Evolutionary conservation across 805 yeast species (phyloP).

Genomic region (Ogataea pignaliae): DNA sequence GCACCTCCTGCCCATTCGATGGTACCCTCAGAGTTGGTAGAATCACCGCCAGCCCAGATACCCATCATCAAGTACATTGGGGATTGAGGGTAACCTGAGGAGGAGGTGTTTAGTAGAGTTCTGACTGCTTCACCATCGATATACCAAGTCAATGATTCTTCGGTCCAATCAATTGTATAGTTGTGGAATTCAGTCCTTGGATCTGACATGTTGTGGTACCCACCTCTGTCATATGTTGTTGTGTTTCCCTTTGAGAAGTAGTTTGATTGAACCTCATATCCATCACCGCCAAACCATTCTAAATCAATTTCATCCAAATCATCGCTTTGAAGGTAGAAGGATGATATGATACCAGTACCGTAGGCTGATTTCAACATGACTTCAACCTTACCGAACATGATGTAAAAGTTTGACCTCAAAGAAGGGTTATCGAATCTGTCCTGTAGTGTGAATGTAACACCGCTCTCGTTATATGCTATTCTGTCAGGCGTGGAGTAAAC

Average conservation of each 20-base stretch:
- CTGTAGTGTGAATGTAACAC: constrained; percentile 57
- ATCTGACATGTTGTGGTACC: constrained; percentile 51
- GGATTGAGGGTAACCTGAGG: constrained; percentile 83
- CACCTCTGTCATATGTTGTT: constrained; percentile 76
- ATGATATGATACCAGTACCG: constrained; percentile 77
- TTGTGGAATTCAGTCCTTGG: constrained; percentile 65
- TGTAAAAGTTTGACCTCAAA: constrained; percentile 69
- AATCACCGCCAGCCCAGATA: constrained; percentile 82
- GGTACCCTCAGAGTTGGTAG: constrained; percentile 59
- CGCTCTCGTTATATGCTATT: constrained; percentile 46
- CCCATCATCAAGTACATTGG: constrained; percentile 76
- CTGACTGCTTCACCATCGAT: constrained; percentile 69
- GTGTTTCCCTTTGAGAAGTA: constrained; percentile 80
- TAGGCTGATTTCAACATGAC: constrained; percentile 65
- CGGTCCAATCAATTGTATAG: constrained; percentile 82
- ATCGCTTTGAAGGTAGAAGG: constrained; percentile 76
- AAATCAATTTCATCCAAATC: constrained; percentile 87
- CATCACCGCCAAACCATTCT: constrained; percentile 84
- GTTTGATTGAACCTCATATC: constrained; percentile 68
- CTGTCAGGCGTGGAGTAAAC: constrained; percentile 40
- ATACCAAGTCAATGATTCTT: constrained; percentile 61
- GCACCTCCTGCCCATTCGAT: constrained; percentile 81
- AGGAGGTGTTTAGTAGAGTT: constrained; percentile 47
- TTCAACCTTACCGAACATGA: constrained; percentile 86
- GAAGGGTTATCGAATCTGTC: constrained; percentile 75